Percentiles rank a stretch among this genome's conserved stretches.
phyloP scores from a whole-genome alignment of 2,329 filamentous ascomycete species.

The Calonectria naviculata region DNA sequence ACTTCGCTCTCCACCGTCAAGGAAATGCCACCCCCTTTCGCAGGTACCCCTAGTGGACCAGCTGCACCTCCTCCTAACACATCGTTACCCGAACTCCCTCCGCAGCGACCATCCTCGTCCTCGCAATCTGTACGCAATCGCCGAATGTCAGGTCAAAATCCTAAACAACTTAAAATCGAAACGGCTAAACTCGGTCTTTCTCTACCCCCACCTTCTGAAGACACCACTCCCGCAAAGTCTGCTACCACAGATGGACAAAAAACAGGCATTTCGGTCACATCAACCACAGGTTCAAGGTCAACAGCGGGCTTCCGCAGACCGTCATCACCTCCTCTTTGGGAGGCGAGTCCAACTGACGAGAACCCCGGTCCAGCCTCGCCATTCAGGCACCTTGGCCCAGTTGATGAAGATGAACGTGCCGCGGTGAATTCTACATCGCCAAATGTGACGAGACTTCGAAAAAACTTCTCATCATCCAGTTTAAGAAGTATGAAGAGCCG shows the following conservation, averaged over 20 bases:
- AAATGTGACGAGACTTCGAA: constrained; percentile 61
- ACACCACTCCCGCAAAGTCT: constrained; percentile 24
- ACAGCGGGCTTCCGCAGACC: constrained; percentile 27
- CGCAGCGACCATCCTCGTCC: constrained; percentile 44
- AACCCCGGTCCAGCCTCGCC: constrained; percentile 42
- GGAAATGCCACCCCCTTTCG: constrained; percentile 59
- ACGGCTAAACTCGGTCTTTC: constrained; percentile 59
- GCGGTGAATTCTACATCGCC: constrained; percentile 64
- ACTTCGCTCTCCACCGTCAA: constrained; percentile 73
- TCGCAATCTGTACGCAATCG: constrained; percentile 75
- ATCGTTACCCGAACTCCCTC: constrained; percentile 57
- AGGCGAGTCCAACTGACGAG: constrained; percentile 42
- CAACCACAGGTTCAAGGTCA: constrained; percentile 18
- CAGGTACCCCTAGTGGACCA: constrained; percentile 36
- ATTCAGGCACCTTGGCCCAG: constrained; percentile 45
- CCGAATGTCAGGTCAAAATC: constrained; percentile 82
- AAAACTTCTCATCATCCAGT: constrained; percentile 78
- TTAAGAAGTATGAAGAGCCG: constrained; percentile 78
- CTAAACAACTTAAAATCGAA: constrained; percentile 90
- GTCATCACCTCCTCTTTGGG: constrained; percentile 40
- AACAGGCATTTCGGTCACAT: constrained; percentile 1
- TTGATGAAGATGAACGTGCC: constrained; percentile 50
- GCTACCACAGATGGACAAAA: constrained; percentile 24
- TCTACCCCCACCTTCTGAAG: constrained; percentile 27
- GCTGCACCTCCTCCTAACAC: constrained; percentile 61